These are phyloP conservation scores for Backusella circina DNA, from an alignment of 192 early-diverging fungal genomes.

Conservation along the genomic window DNA sequence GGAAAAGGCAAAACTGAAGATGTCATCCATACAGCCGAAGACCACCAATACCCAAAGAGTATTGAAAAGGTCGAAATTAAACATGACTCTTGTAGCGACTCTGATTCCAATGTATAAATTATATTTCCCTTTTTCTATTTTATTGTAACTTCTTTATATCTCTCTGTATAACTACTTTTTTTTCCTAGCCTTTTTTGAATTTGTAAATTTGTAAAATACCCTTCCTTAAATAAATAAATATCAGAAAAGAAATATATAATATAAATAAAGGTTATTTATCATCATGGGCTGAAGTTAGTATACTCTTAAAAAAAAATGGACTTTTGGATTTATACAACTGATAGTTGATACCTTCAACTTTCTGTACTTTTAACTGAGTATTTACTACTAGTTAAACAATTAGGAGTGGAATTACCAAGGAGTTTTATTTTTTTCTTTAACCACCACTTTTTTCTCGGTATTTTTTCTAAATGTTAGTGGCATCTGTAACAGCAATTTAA, in stretches of 20 bases:
- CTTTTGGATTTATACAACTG: too few species aligned
- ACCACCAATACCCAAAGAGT: background rate
- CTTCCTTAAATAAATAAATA: background rate
- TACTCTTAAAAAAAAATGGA: too few species aligned
- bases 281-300: too few species aligned
- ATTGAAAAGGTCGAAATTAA: background rate
- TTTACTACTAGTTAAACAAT: too few species aligned
- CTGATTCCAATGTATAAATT: conserved; percentile 2
- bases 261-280: too few species aligned
- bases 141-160: background rate
- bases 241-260: background rate
- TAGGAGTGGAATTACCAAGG: too few species aligned
- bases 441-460: too few species aligned
- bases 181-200: background rate
- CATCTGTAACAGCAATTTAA: too few species aligned
- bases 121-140: background rate
- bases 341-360: too few species aligned
- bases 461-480: too few species aligned
- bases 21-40: background rate
- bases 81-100: background rate
- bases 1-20: background rate
- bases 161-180: background rate
- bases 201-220: background rate
- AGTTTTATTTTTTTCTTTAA: too few species aligned
- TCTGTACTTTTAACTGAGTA: too few species aligned